Percentiles rank a stretch among this genome's conserved stretches.
Evolutionary conservation across 371 early-diverging fungal species (phyloP).

Genomic region (Syncephalastrum contaminatum): DNA sequence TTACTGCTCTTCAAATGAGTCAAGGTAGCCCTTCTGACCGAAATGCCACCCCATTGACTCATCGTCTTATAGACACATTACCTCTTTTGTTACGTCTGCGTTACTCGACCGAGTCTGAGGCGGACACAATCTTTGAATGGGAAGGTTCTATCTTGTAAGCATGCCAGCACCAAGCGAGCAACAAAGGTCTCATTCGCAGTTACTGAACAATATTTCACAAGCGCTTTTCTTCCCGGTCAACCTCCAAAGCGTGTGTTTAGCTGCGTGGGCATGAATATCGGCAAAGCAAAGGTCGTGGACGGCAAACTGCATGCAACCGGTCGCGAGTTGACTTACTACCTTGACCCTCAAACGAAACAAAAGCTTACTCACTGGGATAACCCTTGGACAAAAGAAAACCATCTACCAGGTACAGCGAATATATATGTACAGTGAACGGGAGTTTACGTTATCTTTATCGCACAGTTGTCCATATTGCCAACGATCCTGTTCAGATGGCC

Average conservation of each 20-base stretch:
- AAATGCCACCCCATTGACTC: too few relatives aligned
- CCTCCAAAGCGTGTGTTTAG: slow-evolving; percentile 33
- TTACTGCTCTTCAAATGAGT: too few relatives aligned
- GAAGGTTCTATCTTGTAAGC: slow-evolving; percentile 39
- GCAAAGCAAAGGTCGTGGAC: slow-evolving; percentile 26
- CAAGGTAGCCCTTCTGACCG: too few relatives aligned
- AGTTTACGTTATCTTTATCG: neutral
- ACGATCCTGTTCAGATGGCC: slow-evolving; percentile 42
- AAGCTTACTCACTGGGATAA: slow-evolving; percentile 32
- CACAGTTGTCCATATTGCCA: slow-evolving; percentile 40
- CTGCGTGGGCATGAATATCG: slow-evolving; percentile 41
- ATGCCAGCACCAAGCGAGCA: neutral
- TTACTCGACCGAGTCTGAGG: slow-evolving; percentile 21
- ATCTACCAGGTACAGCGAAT: slow-evolving; percentile 22
- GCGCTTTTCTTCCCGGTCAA: slow-evolving; percentile 33
- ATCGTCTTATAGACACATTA: neutral
- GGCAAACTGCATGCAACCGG: slow-evolving; percentile 22
- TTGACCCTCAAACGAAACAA: slow-evolving; percentile 28
- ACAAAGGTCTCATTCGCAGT: neutral
- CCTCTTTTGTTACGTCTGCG: slow-evolving; percentile 16
- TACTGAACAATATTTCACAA: neutral
- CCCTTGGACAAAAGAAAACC: slow-evolving; percentile 35
- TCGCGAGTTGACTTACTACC: slow-evolving; percentile 36
- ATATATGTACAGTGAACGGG: neutral
- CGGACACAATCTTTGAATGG: slow-evolving; percentile 41